Base-by-base conservation (phyloP, 371 early-diverging fungal genomes). In the Globomyces sp. region DNA sequence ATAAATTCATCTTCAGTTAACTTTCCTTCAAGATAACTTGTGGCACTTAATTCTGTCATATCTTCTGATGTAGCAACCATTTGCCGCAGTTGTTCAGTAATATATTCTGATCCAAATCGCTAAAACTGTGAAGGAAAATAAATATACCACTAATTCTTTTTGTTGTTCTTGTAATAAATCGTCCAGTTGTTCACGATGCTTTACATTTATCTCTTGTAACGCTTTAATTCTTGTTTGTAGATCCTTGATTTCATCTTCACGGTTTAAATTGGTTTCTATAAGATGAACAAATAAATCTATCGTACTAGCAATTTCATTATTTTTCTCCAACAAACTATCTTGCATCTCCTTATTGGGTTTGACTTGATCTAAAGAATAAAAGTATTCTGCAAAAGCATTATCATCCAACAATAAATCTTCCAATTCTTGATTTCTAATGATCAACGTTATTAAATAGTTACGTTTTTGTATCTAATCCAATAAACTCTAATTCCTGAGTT, bases 1-100 rank as follows among this genome's bases (percentile, higher is more conserved):
- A 70, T 48, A 59, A 73, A 73, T n/a, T 73, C 74, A 34, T 73
- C 74, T n/a, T 42, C 67, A 43, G 45, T 42, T 11, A 66, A 43
- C 45, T 57, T 59, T 2, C 68, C 65, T 8, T 58, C 65, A 36
- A 67, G 50, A 57, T 57, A 70, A 37, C 71, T 57, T 13, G 45
- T 37, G 2, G 66, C 71, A 9, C 57, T 51, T 6, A 57, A 11
- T 36, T 72, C 70, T 13, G 71, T 64, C 52, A 62, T 43, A 41
- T 44, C 64, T 6, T 72, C 73, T 42, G 46, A 51, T 5, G 59
- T 43, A 36, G 61, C 24, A 11, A 66, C 69, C 24, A 53, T n/a
- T 10, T 60, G 53, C 24, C 64, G 65, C 3, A 72, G 73, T 44
- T 39, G 50, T 37, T 46, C 42, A 5, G 70, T 67, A 10, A 72